A percentile compares a stretch with the other conserved stretches of the same genome.
Evolutionary conservation across 176 grass and related monocot species (phyloP).

Genomic region (Cenchrus purpureus): DNA sequence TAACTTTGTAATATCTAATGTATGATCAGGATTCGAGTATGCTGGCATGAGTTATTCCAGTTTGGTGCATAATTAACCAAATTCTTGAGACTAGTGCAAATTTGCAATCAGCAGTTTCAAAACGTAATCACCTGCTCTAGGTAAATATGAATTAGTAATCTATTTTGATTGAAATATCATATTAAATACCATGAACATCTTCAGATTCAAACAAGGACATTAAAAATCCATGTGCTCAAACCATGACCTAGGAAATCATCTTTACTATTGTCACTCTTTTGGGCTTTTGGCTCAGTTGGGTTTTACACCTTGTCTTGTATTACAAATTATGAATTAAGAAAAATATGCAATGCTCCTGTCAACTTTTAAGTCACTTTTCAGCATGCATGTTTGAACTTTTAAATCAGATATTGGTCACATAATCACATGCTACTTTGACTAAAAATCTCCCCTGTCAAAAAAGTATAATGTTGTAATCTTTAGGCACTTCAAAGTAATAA

Average conservation of each 20-base stretch:
- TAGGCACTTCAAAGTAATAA: conserved; percentile 2
- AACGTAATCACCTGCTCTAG: background rate
- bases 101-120: background rate
- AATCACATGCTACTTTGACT: background rate
- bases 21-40: conserved; percentile 1
- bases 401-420: background rate
- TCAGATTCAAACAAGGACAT: background rate
- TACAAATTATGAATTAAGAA: background rate
- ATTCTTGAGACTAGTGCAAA: background rate
- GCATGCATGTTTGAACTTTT: conserved; percentile 15
- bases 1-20: conserved; percentile 2
- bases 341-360: background rate
- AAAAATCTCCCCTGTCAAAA: background rate
- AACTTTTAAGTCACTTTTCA: background rate
- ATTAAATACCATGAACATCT: background rate
- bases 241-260: background rate
- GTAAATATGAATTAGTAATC: conserved; percentile 4
- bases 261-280: background rate
- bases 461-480: background rate
- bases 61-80: background rate
- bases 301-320: background rate
- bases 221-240: background rate
- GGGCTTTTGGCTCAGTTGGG: background rate
- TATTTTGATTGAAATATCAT: background rate
- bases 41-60: conserved; percentile 6